A percentile compares a stretch with the other conserved stretches of the same genome.
Evolutionary conservation across 1,284 basidiomycete species (phyloP).

Genomic region (Cryptococcus wingfieldii): DNA sequence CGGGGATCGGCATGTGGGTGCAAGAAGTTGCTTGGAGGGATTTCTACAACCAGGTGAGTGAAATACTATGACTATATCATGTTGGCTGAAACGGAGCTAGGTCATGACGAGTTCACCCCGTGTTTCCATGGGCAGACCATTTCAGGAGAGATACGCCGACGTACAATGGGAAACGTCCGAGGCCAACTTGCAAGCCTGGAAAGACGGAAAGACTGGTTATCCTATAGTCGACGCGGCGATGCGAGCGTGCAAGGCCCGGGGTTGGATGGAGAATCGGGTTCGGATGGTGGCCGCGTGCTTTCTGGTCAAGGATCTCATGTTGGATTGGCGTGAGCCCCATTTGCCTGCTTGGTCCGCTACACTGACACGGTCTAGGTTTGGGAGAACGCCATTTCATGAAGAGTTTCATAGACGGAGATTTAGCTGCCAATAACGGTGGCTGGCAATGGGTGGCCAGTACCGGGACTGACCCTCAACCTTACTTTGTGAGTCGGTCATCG

Average conservation of each 20-base stretch:
- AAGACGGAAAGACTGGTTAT: constrained; percentile 77
- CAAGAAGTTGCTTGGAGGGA: constrained; percentile 78
- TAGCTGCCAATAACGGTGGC: constrained; percentile 83
- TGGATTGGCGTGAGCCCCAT: constrained; percentile 75
- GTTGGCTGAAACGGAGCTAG: constrained; percentile 35
- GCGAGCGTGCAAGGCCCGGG: constrained; percentile 72
- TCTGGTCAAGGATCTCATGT: constrained; percentile 78
- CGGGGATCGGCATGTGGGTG: constrained; percentile 76
- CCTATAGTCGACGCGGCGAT: constrained; percentile 90
- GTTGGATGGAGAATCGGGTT: constrained; percentile 76
- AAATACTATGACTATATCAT: background rate
- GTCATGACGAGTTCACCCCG: constrained; percentile 75
- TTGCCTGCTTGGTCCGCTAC: background rate
- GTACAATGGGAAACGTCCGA: constrained; percentile 70
- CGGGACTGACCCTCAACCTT: constrained; percentile 73
- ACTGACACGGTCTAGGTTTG: constrained; percentile 9
- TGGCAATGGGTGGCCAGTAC: constrained; percentile 52
- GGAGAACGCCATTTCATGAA: constrained; percentile 74
- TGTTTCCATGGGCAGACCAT: constrained; percentile 61
- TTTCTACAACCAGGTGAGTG: constrained; percentile 62
- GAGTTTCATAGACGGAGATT: constrained; percentile 78
- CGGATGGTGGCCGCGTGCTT: constrained; percentile 85
- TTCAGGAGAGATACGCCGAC: constrained; percentile 66
- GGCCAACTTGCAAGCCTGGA: constrained; percentile 68
- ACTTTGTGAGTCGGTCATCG: constrained; percentile 57